Evolutionary conservation across 331 rosid genomes (phyloP), one percentile per base, ranked within the genome.

Genomic region (Dryas integrifolia): DNA sequence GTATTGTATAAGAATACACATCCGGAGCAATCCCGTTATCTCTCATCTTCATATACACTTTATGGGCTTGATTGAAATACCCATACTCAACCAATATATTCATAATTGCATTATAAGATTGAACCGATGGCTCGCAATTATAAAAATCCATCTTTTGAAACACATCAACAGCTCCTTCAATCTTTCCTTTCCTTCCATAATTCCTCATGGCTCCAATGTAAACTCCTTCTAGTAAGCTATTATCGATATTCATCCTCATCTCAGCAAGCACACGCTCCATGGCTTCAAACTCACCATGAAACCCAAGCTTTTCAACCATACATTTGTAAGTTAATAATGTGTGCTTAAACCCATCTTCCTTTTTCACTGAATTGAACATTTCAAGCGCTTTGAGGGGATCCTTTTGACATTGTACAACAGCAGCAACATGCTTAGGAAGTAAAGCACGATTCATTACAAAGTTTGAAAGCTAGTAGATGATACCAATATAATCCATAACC

Each of bases 101-200:
- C 97, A 89, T 91, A 65, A 89, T 86, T 13, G 81, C 84, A 48
- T 93, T 93, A 82, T 83, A 89, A 26, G 98, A 93, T 24, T 82
- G 85, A 65, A 93, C 88, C 0, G 91, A 87, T 0, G 92, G 92
- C 21, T 87, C 88, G 62, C 98, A 93, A 51, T 82, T 79, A 81
- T 79, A 93, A 70, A 91, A 88, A n/a, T 91, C 97, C 98, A 93
- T 91, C 82, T 88, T 82, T 44, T 93, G 97, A 69, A 89, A 93
- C 65, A 80, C 83, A 80, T 91, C 67, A 26, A 91, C 89, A 0
- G 98, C 96, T 82, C 88, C 94, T 80, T 91, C 97, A 76, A 91
- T 76, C 76, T 85, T 91, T 65, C 96, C 92, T 77, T 75, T 86
- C 67, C 85, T 89, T 35, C 98, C 98, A 47, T 93, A 93, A 78